phyloP scores from a whole-genome alignment of 495 filamentous ascomycete genomes.

The Poronia punctata region DNA sequence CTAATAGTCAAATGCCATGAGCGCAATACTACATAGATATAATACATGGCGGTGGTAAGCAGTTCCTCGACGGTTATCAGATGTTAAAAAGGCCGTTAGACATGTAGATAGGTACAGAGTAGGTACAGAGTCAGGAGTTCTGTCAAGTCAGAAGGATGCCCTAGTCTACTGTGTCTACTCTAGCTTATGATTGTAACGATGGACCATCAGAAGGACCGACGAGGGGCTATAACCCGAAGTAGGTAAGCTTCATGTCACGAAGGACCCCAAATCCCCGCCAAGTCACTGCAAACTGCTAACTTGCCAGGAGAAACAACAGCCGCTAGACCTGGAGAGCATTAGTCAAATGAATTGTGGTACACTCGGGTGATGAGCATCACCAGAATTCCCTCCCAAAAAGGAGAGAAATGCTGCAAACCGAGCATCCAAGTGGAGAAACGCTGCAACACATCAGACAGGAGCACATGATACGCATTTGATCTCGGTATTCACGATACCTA shows the following conservation, averaged over 20 bases:
- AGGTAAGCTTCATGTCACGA: conserved; percentile 7
- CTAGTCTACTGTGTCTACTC: neutral
- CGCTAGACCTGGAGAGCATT: conserved; percentile 3
- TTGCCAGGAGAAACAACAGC: conserved; percentile 2
- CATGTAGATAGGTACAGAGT: no score
- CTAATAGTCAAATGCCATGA: no score
- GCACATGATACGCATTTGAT: neutral
- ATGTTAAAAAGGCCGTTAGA: no score
- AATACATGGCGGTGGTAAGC: no score
- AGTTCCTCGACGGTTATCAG: no score
- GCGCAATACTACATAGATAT: no score
- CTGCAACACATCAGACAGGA: neutral
- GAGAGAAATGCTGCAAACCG: no score
- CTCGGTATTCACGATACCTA: no score
- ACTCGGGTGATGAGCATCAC: neutral
- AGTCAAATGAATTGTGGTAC: conserved; percentile 8
- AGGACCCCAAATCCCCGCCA: neutral
- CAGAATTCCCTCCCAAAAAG: conserved; percentile 1
- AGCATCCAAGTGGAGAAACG: no score
- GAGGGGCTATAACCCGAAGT: conserved; percentile 3
- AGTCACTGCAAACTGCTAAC: conserved; percentile 3
- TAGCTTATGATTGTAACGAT: conserved; percentile 3
- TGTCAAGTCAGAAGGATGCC: conserved; percentile 3
- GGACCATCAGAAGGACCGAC: neutral
- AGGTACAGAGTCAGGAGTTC: no score